Base-by-base conservation (phyloP, 2,329 filamentous ascomycete genomes). In the Fusarium robinianum region DNA sequence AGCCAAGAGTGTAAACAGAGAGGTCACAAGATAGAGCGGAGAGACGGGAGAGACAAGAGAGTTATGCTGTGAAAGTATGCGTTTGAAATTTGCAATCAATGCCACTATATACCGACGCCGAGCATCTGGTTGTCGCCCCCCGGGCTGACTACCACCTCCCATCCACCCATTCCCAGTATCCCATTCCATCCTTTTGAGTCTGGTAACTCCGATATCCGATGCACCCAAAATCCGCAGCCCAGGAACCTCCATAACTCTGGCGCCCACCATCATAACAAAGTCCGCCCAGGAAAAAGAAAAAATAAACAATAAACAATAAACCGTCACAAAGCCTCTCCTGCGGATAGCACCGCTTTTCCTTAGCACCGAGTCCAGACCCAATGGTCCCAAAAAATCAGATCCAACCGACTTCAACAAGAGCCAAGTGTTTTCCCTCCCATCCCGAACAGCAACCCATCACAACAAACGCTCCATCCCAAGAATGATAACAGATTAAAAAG, bases 151-250 rank as follows among this genome's bases (percentile, higher is more conserved):
- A 37, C 29, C 19, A 11, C 15, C 25, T 55, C 51, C 33, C 24
- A 39, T 33, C 42, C 48, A 46, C 36, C 31, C 34, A n/a, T 21
- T 45, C 17, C 35, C 34, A 32, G 41, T 18, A 36, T 30, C 8
- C 41, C 35, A 43, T 51, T 36, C 44, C 31, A 33, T 49, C 39
- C 34, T 40, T 12, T 31, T 12, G 54, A 55, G 57, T 60, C 47
- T 58, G 30, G 17, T 27, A 57, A 60, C 58, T 49, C 49, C 36
- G 33, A 44, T 33, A 18, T 21, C 32, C 32, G n/a, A 42, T 48
- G 31, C 39, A 51, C 31, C 41, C 43, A 49, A 42, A 32, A 55
- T 46, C 46, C 33, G 27, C 29, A 58, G 58, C 58, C 51, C 60
- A 42, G 30, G 21, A 61, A 58, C 60, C 53, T 35, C 17, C 25